Base-by-base conservation (phyloP, 192 early-diverging fungal species). In the Cetraspora pellucida region DNA sequence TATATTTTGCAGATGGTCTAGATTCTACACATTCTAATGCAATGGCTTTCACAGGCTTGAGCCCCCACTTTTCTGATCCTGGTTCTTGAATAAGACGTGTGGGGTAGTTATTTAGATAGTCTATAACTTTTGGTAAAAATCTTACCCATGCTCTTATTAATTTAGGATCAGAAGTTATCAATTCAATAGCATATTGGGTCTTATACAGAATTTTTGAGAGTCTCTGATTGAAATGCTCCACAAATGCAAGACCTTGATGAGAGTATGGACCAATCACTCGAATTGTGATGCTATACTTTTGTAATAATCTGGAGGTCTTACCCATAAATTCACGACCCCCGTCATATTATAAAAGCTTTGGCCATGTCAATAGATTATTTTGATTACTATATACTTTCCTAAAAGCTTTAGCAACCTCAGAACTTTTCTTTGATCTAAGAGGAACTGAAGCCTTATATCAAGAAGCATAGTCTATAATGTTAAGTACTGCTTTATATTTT, bases 91-190 rank as follows among this genome's bases (percentile, higher is more conserved):
- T 70, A 47, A 70, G 68, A 70, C 68, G 23, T 28, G 68, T 70
- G 7, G 68, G 46, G 28, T 70, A 70, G 27, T 70, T 70, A 70
- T 70, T 70, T 23, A 69, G 67, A 49, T 69, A 69, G 44, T 69
- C 44, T 16, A 69, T 69, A 45, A 23, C 44, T 69, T 47, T 44
- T 69, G 67, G 67, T 16, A 69, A 47, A 69, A 45, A 69, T 17
- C 47, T 69, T 17, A 69, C 67, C 67, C 19, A 69, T 69, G 67
- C 67, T 47, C 67, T 69, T 47, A 69, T 69, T 69, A 69, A 69
- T 69, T 46, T 46, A 69, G 67, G 16, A 69, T 69, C 47, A 7
- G 43, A 47, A 47, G 44, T 45, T 69, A 69, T 45, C 16, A 43
- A 68, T 47, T 69, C 8, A 23, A 69, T 14, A 16, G 63, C 30